Evolutionary conservation across 441 rosid genomes (phyloP), one percentile per base, ranked within the genome.

Genomic region (Euphorbia corollata): DNA sequence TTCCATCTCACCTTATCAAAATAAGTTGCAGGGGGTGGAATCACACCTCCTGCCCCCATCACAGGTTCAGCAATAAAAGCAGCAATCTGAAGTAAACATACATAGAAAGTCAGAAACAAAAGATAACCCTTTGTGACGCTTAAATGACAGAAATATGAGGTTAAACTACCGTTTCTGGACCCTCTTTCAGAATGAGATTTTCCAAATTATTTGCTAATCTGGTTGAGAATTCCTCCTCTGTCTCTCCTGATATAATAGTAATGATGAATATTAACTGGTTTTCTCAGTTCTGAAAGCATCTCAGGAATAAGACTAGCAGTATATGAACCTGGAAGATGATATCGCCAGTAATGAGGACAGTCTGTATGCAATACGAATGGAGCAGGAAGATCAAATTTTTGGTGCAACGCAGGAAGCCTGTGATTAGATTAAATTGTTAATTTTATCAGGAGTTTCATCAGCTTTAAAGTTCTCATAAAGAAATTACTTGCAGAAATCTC

Each of bases 261-360:
- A 55, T 38, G 45, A 43, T 43, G 70, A 58, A n/a, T 15, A 58
- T 71, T 19, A 59, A 30, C 73, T 22, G 9, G 41, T 0, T 32
- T 51, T 55, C 36, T 65, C 55, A 30, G 27, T 68, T 43, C 38
- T 41, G 8, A 58, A 58, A 74, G 56, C 54, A 81, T 32, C 19
- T 39, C 56, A 50, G 39, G 4, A 16, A 62, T 16, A 23, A 3
- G 27, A 53, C 0, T 13, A 39, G 27, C 15, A 63, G 45, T 47
- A 19, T 1, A 43, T 63, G 63, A 72, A 93, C 99, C 99, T 81
- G 87, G 90, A 76, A 84, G 90, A 81, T 89, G 97, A 75, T 76
- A 85, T 63, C 97, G 91, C 97, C 99, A 94, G 73, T 94, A 94
- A 80, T 94, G 99, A 79, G 99, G 98, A 73, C 99, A 94, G 75